Conservation (phyloP, 495 filamentous ascomycete species). For the Penicillium silybi region DNA sequence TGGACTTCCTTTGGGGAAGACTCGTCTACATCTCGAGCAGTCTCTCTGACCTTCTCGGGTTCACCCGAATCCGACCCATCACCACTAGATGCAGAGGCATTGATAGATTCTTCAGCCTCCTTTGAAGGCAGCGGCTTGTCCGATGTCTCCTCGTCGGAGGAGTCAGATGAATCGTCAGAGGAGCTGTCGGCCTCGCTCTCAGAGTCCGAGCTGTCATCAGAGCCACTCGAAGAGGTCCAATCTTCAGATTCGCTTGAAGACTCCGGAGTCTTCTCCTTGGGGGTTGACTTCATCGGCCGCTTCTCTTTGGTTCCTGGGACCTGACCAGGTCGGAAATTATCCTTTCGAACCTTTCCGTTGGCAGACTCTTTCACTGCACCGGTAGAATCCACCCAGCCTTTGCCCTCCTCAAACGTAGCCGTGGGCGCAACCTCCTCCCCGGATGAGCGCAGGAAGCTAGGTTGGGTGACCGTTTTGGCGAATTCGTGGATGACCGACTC, state of each 20-base stretch:
- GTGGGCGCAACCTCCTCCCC: slow-evolving; percentile 30
- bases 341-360: slow-evolving; percentile 32
- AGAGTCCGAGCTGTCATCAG: slow-evolving; percentile 29
- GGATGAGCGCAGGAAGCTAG: slow-evolving; percentile 63
- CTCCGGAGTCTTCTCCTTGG: slow-evolving; percentile 14
- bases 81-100: slow-evolving; percentile 1
- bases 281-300: slow-evolving; percentile 5
- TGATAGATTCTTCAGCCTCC: neutral
- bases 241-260: slow-evolving; percentile 33
- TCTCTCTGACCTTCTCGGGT: slow-evolving; percentile 8
- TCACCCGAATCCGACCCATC: slow-evolving; percentile 3
- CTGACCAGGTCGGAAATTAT: slow-evolving; percentile 34
- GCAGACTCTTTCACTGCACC: slow-evolving; percentile 68
- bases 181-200: slow-evolving; percentile 21
- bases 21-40: slow-evolving; percentile 8
- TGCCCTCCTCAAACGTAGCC: slow-evolving; percentile 55
- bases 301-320: slow-evolving; percentile 37
- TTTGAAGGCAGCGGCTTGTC: slow-evolving; percentile 9
- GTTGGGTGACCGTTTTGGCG: slow-evolving; percentile 69
- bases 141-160: slow-evolving; percentile 15
- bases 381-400: slow-evolving; percentile 81
- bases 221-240: slow-evolving; percentile 46
- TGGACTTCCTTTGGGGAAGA: slow-evolving; percentile 56
- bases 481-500: slow-evolving; percentile 78
- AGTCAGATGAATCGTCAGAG: slow-evolving; percentile 23